These are phyloP conservation scores for Parastagonospora nodorum DNA, from an alignment of 2,329 filamentous ascomycete genomes.

Conservation along the genomic window DNA sequence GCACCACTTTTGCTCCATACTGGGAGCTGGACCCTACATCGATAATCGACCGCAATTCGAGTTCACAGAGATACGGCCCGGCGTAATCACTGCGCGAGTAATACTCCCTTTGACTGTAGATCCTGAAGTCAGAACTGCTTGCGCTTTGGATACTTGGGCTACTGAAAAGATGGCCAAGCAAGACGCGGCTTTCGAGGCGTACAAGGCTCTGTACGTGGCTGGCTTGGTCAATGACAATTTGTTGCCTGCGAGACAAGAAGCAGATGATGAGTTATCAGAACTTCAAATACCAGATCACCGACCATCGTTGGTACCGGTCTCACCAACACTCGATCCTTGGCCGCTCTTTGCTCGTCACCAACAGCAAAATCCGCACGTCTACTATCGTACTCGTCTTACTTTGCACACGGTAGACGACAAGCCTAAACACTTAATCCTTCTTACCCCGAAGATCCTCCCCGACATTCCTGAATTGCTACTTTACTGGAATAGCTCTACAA, in stretches of 20 bases:
- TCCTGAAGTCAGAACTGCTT: conserved; percentile 60
- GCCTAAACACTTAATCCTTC: conserved; percentile 26
- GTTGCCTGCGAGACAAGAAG: conserved; percentile 61
- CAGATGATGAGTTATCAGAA: conserved; percentile 21
- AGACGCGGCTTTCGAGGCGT: conserved; percentile 84
- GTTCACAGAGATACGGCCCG: conserved; percentile 48
- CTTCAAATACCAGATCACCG: conserved; percentile 30
- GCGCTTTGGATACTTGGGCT: conserved; percentile 64
- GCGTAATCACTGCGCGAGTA: conserved; percentile 62
- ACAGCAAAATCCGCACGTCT: conserved; percentile 15
- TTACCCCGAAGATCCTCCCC: conserved; percentile 28
- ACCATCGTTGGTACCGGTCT: conserved; percentile 32
- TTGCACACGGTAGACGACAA: conserved; percentile 14
- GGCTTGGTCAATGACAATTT: conserved; percentile 79
- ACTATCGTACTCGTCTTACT: conserved; percentile 25
- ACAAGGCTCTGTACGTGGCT: conserved; percentile 68
- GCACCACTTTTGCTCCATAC: conserved; percentile 75
- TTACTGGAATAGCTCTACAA: conserved; percentile 38
- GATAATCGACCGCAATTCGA: conserved; percentile 72
- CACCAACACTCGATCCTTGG: conserved; percentile 40
- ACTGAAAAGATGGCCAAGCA: conserved; percentile 75
- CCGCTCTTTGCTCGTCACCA: conserved; percentile 16
- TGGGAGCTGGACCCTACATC: conserved; percentile 64
- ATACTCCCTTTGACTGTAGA: conserved; percentile 73
- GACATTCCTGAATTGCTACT: conserved; percentile 23